Evolutionary conservation across 768 basidiomycete genomes (phyloP).

Genomic region (Cyclocybe aegerita): DNA sequence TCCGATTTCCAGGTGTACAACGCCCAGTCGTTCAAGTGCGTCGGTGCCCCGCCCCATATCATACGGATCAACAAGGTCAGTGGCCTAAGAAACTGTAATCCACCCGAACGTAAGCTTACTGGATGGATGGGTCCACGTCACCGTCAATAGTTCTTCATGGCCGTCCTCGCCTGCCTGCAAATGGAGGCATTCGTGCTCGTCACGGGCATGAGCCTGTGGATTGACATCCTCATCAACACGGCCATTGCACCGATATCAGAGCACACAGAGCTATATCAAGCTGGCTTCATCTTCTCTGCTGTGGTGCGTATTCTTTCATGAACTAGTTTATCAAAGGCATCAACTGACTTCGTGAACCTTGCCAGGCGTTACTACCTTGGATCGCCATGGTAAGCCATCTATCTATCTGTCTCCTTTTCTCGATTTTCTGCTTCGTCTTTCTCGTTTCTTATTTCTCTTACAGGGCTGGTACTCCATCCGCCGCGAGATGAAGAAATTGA

Average conservation of each 20-base stretch:
- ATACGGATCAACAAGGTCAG: slow-evolving; percentile 49
- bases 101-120: neutral
- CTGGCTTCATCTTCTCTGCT: slow-evolving; percentile 41
- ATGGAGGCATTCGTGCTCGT: slow-evolving; percentile 52
- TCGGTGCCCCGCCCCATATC: slow-evolving; percentile 52
- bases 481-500: slow-evolving; percentile 40
- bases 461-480: slow-evolving; percentile 58
- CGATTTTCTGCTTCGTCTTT: neutral
- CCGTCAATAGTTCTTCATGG: slow-evolving; percentile 47
- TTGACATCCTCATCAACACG: slow-evolving; percentile 50
- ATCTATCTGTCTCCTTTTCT: neutral
- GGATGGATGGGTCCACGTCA: neutral
- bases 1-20: slow-evolving; percentile 37
- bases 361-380: slow-evolving; percentile 52
- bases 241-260: slow-evolving; percentile 40
- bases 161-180: slow-evolving; percentile 52
- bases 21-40: slow-evolving; percentile 46
- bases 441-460: neutral
- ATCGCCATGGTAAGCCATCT: slow-evolving; percentile 39
- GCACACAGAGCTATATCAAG: slow-evolving; percentile 43
- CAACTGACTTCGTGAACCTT: neutral
- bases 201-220: slow-evolving; percentile 53
- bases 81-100: neutral
- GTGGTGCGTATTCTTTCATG: slow-evolving; percentile 33
- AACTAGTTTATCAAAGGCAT: neutral